Base-by-base conservation (phyloP, 2,329 filamentous ascomycete genomes). In the Talaromyces sp. region DNA sequence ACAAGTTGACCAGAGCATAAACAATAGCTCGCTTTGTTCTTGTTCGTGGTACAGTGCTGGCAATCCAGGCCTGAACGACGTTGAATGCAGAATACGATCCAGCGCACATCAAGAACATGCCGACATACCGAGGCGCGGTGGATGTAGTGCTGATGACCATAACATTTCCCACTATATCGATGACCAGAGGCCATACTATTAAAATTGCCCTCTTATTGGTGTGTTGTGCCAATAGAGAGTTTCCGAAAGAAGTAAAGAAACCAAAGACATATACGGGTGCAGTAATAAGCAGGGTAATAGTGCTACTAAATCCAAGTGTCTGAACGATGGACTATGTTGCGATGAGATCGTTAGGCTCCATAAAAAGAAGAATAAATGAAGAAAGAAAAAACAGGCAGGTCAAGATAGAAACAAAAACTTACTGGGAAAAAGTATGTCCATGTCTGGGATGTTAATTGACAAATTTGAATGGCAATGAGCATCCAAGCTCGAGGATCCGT, bases 381-480 rank as follows among this genome's bases (percentile, higher is more conserved):
- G n/a, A n/a, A n/a, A n/a, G n/a, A n/a, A n/a, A n/a, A n/a, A n/a
- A n/a, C n/a, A n/a, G n/a, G n/a, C n/a, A n/a, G n/a, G n/a, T n/a
- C n/a, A n/a, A n/a, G n/a, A n/a, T n/a, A n/a, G n/a, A n/a, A n/a
- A n/a, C n/a, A n/a, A n/a, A n/a, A n/a, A 51, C 48, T 40, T 22
- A 58, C 57, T 30, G 71, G 71, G 71, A 49, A 74, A 74, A 72
- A 73, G 71, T 75, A 58, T 64, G 71, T 56, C 24, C 11, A 40
- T 2, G 24, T 35, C 13, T 33, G 32, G 13, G 17, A 43, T 19
- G 58, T 52, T 5, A 62, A 50, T 27, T 61, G 56, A 42, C 56
- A 61, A 29, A 59, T 39, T 37, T 61, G 60, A 16, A 62, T 55
- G 1, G 48, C 17, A 20, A 62, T 51, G 14, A 62, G 41, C 20